Evolutionary conservation across 495 filamentous ascomycete genomes (phyloP).

Genomic region (Penicillium paxilli): DNA sequence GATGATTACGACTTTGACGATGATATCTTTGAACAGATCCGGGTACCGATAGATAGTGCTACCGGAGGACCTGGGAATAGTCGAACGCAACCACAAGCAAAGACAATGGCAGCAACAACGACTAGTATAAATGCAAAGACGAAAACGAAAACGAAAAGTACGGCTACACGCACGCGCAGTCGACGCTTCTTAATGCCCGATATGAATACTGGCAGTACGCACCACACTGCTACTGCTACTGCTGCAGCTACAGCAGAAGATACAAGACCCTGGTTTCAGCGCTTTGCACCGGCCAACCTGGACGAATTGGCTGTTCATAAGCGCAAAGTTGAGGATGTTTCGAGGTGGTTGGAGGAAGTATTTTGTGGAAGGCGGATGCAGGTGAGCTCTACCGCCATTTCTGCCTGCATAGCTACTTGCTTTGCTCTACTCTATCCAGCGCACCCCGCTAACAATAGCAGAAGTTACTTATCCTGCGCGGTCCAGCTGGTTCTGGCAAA

Average conservation of each 20-base stretch:
- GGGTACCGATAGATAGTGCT: slow-evolving; percentile 17
- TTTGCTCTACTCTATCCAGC: too few relatives aligned
- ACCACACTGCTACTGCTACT: not conserved
- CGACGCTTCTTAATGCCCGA: slow-evolving; percentile 26
- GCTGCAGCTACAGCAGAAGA: slow-evolving; percentile 7
- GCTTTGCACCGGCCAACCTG: slow-evolving; percentile 70
- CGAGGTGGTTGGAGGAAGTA: slow-evolving; percentile 74
- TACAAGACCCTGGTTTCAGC: slow-evolving; percentile 77
- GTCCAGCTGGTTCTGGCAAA: slow-evolving; percentile 91
- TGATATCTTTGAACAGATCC: slow-evolving; percentile 32
- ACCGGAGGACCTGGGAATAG: too few relatives aligned
- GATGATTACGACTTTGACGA: slow-evolving; percentile 53
- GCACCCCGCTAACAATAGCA: slow-evolving; percentile 42
- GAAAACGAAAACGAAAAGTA: too few relatives aligned
- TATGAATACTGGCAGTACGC: not conserved
- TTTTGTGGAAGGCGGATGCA: slow-evolving; percentile 53
- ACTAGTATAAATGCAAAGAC: not conserved
- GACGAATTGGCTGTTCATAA: slow-evolving; percentile 90
- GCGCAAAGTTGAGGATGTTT: slow-evolving; percentile 86
- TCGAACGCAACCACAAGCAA: slow-evolving; percentile 2
- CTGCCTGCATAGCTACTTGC: not conserved
- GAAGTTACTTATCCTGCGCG: slow-evolving; percentile 80
- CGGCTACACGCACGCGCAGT: slow-evolving; percentile 5
- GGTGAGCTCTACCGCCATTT: not conserved
- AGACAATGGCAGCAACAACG: not conserved